Conservation (phyloP, 2,329 filamentous ascomycete species). For the Malbranchea cinnamomea region DNA sequence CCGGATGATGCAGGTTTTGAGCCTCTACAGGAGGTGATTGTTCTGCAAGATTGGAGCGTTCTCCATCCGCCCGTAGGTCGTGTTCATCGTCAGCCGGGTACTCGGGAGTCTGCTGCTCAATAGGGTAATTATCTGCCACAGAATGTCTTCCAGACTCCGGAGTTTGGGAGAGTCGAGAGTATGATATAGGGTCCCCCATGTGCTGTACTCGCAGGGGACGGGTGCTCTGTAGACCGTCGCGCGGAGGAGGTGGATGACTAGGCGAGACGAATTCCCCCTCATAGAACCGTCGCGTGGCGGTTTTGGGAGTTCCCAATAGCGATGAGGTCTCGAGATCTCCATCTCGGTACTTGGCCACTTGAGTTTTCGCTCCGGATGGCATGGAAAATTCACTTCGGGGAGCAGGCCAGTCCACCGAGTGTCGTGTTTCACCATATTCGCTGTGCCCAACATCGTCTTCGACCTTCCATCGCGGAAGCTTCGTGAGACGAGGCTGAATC, state of each 20-base stretch:
- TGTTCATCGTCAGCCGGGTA: neutral
- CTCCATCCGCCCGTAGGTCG: neutral
- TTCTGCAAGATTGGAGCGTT: neutral
- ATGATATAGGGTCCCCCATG: too few species aligned
- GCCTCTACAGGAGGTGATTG: neutral
- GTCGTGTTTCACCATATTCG: constrained; percentile 14
- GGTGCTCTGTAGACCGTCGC: too few species aligned
- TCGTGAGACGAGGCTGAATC: constrained; percentile 14
- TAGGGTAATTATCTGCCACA: too few species aligned
- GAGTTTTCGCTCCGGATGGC: constrained; percentile 8
- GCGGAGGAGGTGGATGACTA: too few species aligned
- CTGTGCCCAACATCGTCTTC: constrained; percentile 13
- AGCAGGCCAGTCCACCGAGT: constrained; percentile 17
- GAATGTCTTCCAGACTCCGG: too few species aligned
- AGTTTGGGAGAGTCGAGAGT: too few species aligned
- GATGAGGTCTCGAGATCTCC: constrained; percentile 9
- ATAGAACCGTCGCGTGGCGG: constrained; percentile 9
- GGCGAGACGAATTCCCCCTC: constrained; percentile 3
- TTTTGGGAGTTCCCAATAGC: constrained; percentile 10
- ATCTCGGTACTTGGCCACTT: constrained; percentile 10
- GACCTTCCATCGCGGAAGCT: constrained; percentile 20
- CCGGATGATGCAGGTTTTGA: too few species aligned
- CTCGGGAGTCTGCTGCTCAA: neutral
- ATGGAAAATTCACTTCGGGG: constrained; percentile 14
- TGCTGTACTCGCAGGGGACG: too few species aligned